Evolutionary conservation across 345 rosid species (phyloP), one percentile per base, ranked within the genome.

Genomic region (Alliaria petiolata): DNA sequence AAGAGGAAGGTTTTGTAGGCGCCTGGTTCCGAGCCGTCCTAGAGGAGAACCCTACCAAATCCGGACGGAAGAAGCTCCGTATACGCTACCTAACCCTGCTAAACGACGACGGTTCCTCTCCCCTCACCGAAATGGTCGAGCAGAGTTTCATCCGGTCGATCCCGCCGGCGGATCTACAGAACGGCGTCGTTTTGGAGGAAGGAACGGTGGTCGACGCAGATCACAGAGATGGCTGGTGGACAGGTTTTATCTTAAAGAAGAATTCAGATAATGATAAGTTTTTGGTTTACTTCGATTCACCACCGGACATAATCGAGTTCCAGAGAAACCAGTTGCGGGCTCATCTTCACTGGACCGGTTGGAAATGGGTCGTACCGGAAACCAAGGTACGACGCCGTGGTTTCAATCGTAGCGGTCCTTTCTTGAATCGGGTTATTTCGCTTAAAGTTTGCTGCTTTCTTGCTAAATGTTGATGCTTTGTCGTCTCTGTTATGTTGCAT

Each of bases 1-100:
- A 82, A 74, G 90, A 87, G 15, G 87, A 84, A 14, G 90, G 89
- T 7, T 82, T 83, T 13, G 65, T 52, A 45, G 90, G 87, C 0
- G 82, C 88, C 4, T 85, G 87, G 86, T 89, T 74, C 47, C 15
- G 35, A 22, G 91, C 87, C 11, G 65, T 80, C n/a, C 31, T 89
- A 42, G 69, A 80, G 8, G 88, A 84, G 7, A 35, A 26, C 49
- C 71, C 83, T 3, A 45, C 84, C 0, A 79, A 45, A 53, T 71
- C 76, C 0, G 13, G 53, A 46, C 70, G 78, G 7, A 80, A 68
- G 33, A 78, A 79, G 53, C 71, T 80, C 9, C 26, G 71, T 7
- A 68, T 88, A 25, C 61, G 69, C 69, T 87, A 86, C 82, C 51
- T 40, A 36, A 69, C 82, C 6, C 54, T 85, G 59, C 67, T 86